phyloP scores from a whole-genome alignment of 1,139 yeast species.

The Diutina rugosa region DNA sequence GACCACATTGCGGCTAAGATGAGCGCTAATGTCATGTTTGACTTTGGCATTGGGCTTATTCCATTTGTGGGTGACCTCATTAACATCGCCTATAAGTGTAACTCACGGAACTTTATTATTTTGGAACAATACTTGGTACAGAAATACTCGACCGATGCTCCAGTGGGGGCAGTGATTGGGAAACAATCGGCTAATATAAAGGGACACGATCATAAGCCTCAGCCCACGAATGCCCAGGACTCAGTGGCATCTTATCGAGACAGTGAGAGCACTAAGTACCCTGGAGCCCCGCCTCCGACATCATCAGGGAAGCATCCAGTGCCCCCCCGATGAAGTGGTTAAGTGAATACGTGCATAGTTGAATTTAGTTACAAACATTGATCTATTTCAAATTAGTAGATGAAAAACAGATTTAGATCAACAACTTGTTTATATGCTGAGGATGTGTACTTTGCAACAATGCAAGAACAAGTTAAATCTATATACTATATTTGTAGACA shows the following conservation, averaged over 20 bases:
- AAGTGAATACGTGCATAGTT: background rate
- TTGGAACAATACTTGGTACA: conserved; percentile 44
- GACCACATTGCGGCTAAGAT: conserved; percentile 31
- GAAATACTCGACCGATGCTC: conserved; percentile 14
- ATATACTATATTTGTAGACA: too few relatives aligned
- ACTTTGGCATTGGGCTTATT: conserved; percentile 56
- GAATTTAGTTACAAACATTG: too few relatives aligned
- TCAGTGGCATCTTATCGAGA: background rate
- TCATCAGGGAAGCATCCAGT: background rate
- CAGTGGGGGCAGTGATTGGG: background rate
- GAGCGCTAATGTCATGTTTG: conserved; percentile 48
- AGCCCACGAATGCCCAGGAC: background rate
- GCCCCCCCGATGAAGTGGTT: background rate
- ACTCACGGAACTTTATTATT: conserved; percentile 56
- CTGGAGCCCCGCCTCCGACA: background rate
- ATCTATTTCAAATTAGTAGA: too few relatives aligned
- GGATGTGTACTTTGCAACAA: too few relatives aligned
- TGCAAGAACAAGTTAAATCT: too few relatives aligned
- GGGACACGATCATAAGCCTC: background rate
- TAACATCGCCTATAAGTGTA: conserved; percentile 59
- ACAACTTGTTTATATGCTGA: too few relatives aligned
- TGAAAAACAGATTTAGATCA: too few relatives aligned
- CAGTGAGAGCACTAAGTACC: background rate
- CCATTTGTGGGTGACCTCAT: conserved; percentile 65
- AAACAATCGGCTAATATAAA: background rate